Evolutionary conservation across 78 protist genomes (phyloP).

Genomic region (slime mould (Dictyostelium discoideum)): dicty_2.7 NC_007088.5:6660001-6660500

Average conservation of each 20-base stretch:
- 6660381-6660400: slow-evolving; percentile 15
- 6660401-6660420: slow-evolving; percentile 39
- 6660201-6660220: slow-evolving; percentile 41
- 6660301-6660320: neutral
- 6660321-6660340: neutral
- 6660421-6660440: slow-evolving; percentile 62
- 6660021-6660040: slow-evolving; percentile 61
- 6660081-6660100: neutral
- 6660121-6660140: slow-evolving; percentile 82
- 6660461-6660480: neutral
- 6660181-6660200: slow-evolving; percentile 27
- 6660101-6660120: slow-evolving; percentile 69
- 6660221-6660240: neutral
- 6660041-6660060: slow-evolving; percentile 57
- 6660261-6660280: slow-evolving; percentile 1
- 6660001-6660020: slow-evolving; percentile 58
- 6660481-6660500: slow-evolving; percentile 52
- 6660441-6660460: slow-evolving; percentile 50
- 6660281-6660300: neutral
- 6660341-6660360: neutral
- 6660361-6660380: slow-evolving; percentile 34
- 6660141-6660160: slow-evolving; percentile 55
- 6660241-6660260: neutral
- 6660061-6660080: slow-evolving; percentile 17
- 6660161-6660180: slow-evolving; percentile 52